A percentile compares a stretch with the other conserved stretches of the same genome.
Evolutionary conservation across 139 green algal species (phyloP).

Genomic region (Micromonas pusilla): DNA sequence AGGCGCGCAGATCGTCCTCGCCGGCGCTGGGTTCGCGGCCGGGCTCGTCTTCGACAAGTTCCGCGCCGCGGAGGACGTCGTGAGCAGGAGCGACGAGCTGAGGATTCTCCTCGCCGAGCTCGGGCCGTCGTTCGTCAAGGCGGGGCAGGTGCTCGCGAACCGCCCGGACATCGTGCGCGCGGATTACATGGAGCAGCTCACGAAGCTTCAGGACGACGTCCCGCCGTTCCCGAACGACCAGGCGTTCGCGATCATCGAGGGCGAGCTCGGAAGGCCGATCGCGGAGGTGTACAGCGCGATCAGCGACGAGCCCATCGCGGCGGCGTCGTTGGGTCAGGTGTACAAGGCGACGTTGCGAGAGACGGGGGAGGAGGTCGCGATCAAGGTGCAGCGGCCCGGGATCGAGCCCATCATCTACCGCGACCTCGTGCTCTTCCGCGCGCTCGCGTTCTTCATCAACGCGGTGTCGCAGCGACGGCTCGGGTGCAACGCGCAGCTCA

Average conservation of each 20-base stretch:
- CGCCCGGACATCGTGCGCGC: constrained; percentile 91
- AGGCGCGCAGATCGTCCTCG: neutral
- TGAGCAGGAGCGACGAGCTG: constrained; percentile 53
- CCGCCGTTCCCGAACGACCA: constrained; percentile 45
- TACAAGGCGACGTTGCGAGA: constrained; percentile 59
- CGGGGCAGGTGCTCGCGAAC: constrained; percentile 94
- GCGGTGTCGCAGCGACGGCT: constrained; percentile 55
- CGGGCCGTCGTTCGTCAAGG: constrained; percentile 97
- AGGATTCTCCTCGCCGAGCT: constrained; percentile 74
- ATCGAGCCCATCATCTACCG: constrained; percentile 88
- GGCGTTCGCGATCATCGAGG: constrained; percentile 76
- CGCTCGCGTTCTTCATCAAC: constrained; percentile 69
- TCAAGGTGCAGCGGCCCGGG: constrained; percentile 92
- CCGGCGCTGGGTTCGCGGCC: neutral
- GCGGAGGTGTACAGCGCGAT: constrained; percentile 76
- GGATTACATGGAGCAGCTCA: constrained; percentile 98
- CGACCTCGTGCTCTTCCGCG: constrained; percentile 92
- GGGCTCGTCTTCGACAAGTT: neutral
- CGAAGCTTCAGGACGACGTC: constrained; percentile 47
- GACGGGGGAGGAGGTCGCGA: constrained; percentile 81
- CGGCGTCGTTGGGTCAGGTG: constrained; percentile 57
- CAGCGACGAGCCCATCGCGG: constrained; percentile 77
- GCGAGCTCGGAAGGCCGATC: constrained; percentile 65
- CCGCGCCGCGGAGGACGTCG: neutral
- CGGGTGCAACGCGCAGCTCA: constrained; percentile 91